These are phyloP conservation scores for Fraxinus albicans DNA, from an alignment of 305 asterid species.

Conservation along the genomic window DNA sequence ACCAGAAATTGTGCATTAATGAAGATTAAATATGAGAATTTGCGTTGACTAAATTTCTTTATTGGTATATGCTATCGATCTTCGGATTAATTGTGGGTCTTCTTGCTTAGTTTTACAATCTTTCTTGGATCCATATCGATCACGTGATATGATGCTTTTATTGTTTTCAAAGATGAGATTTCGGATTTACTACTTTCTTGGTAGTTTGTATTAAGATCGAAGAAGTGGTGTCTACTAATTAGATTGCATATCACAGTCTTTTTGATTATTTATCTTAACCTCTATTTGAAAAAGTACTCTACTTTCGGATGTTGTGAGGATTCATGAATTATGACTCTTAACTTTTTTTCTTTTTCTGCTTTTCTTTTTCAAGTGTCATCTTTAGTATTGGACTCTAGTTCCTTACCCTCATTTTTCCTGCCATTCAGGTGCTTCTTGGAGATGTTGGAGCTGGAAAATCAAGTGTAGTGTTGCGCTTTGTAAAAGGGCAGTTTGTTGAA, in stretches of 20 bases:
- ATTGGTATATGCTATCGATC: not conserved
- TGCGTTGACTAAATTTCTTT: not conserved
- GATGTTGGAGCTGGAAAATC: conserved; percentile 92
- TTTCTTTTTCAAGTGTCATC: not conserved
- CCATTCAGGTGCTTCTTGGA: conserved; percentile 73
- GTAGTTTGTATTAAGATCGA: not conserved
- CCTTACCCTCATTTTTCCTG: not conserved
- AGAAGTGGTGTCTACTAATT: not conserved
- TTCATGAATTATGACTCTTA: not conserved
- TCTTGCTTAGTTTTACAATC: conserved; percentile 6
- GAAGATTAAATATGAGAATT: conserved; percentile 2
- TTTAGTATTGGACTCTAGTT: not conserved
- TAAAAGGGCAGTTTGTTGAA: conserved; percentile 79
- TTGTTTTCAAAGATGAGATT: not conserved
- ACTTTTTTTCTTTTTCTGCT: not conserved
- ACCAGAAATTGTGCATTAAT: not conserved
- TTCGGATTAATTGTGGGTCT: conserved; percentile 14
- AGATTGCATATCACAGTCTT: not conserved
- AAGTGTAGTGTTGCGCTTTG: conserved; percentile 78
- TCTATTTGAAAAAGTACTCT: not conserved
- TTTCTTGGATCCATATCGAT: not conserved
- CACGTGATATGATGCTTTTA: not conserved
- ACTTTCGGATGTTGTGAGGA: not conserved
- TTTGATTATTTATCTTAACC: not conserved
- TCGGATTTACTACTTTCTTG: not conserved